Evolutionary conservation across 345 rosid genomes (phyloP), one percentile per base, ranked within the genome.

Genomic region (Gossypium bickii): DNA sequence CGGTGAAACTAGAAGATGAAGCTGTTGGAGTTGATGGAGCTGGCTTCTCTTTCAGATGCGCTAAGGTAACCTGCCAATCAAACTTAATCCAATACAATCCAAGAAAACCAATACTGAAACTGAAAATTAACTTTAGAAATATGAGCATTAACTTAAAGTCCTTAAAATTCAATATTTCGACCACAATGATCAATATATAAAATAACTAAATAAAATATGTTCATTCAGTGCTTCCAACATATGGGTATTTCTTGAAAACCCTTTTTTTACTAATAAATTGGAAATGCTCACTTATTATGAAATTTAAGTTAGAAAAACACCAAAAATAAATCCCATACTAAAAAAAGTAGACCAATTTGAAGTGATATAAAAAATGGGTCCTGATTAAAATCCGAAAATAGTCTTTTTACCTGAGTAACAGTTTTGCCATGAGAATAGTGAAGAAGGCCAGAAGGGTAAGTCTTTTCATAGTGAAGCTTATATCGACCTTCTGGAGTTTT

Each of bases 401-500:
- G 11, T 55, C 11, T 34, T 10, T 16, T 56, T 47, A 90, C 99
- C 98, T 96, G 99, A 75, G 97, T 91, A 56, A 88, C 97, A 13
- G 97, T 93, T 86, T 96, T 96, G 53, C 98, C 98, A 74, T 96
- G 98, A 60, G 97, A 90, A 49, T 89, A 92, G 85, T 93, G 97
- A 84, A 96, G 98, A 65, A 93, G 90, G 59, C 97, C 95, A 56
- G 99, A 87, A 27, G 98, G 94, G 66, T 92, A 93, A 13, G 98
- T 92, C 84, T 96, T 96, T 84, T 93, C 99, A 67, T 88, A 90
- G 83, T 88, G 97, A 75, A 96, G 98, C 86, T 96, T 96, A 72
- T 96, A 96, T 59, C 96, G 89, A n/a, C 99, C 99, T 73, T 96
- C 99, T 2, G 97, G 97, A 58, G 99, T 91, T 84, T 96, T 96